Conservation (phyloP, 2,329 filamentous ascomycete species). For the Phaeosphaeriaceae sp. region DNA sequence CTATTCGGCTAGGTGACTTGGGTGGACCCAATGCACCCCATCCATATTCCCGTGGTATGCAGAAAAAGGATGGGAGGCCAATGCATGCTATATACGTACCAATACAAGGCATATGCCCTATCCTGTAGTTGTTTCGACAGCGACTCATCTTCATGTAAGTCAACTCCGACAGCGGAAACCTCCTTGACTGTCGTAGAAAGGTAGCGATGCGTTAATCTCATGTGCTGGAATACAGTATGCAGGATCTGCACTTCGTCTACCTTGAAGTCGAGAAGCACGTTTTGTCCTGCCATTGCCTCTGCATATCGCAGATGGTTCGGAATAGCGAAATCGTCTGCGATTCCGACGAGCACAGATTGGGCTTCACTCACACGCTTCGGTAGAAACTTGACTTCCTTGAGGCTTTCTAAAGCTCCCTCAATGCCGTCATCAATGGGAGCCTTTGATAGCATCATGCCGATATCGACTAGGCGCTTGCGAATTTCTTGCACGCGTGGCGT, state of each 20-base stretch:
- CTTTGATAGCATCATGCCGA: conserved; percentile 20
- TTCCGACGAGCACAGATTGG: conserved; percentile 6
- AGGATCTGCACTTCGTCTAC: conserved; percentile 20
- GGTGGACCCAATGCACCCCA: no score
- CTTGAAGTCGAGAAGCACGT: conserved; percentile 21
- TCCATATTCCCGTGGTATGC: no score
- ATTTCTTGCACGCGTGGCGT: conserved; percentile 14
- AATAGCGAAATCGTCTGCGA: conserved; percentile 22
- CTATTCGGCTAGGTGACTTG: neutral
- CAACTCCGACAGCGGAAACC: conserved; percentile 12
- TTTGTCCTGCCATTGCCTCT: conserved; percentile 7
- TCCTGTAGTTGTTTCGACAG: conserved; percentile 10
- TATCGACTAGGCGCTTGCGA: conserved; percentile 11
- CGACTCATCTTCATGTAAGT: conserved; percentile 1
- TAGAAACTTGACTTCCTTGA: conserved; percentile 19
- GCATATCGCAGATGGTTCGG: conserved; percentile 22
- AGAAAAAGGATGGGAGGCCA: no score
- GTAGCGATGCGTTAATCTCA: conserved; percentile 15
- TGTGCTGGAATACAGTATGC: conserved; percentile 16
- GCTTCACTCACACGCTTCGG: conserved; percentile 10
- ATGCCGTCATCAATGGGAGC: conserved; percentile 2
- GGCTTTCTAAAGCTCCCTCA: conserved; percentile 9
- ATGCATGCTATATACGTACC: conserved; percentile 15
- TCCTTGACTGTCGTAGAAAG: conserved; percentile 23
- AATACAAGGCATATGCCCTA: conserved; percentile 28